A percentile compares a stretch with the other conserved stretches of the same genome.
Conservation (phyloP, 2,329 filamentous ascomycete genomes). For the Stromatinia cepivora region DNA sequence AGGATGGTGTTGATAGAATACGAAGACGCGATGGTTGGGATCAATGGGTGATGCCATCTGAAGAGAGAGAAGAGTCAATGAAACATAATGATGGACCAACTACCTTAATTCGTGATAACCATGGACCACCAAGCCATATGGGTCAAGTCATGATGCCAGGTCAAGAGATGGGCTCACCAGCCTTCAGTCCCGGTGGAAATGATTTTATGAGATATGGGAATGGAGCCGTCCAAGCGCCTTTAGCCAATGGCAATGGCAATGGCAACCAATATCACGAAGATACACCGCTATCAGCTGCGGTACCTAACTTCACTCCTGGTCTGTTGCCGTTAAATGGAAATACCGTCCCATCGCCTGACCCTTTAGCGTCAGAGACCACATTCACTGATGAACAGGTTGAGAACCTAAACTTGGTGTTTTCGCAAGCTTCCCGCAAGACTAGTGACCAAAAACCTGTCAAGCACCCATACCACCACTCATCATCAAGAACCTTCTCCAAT, state of each 20-base stretch:
- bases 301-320: conserved; percentile 55
- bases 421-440: conserved; percentile 41
- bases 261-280: conserved; percentile 46
- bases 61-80: conserved; percentile 70
- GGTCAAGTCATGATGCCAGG: conserved; percentile 35
- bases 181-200: conserved; percentile 40
- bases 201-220: conserved; percentile 36
- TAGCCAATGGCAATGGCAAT: conserved; percentile 45
- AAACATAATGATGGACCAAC: conserved; percentile 73
- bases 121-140: conserved; percentile 30
- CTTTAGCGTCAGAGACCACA: conserved; percentile 42
- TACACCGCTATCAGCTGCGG: conserved; percentile 60
- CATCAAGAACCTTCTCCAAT: conserved; percentile 55
- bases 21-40: conserved; percentile 76
- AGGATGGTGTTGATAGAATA: conserved; percentile 77
- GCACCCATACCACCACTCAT: conserved; percentile 44
- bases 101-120: conserved; percentile 37
- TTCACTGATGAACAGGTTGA: conserved; percentile 56
- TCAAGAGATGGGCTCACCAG: conserved; percentile 35
- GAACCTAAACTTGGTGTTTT: conserved; percentile 53
- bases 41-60: conserved; percentile 72
- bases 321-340: conserved; percentile 28
- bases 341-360: conserved; percentile 26
- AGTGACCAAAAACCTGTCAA: conserved; percentile 41
- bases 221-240: conserved; percentile 25